These are phyloP conservation scores for Scortechinia acanthostroma DNA, from an alignment of 2,329 filamentous ascomycete species.

Conservation along the genomic window DNA sequence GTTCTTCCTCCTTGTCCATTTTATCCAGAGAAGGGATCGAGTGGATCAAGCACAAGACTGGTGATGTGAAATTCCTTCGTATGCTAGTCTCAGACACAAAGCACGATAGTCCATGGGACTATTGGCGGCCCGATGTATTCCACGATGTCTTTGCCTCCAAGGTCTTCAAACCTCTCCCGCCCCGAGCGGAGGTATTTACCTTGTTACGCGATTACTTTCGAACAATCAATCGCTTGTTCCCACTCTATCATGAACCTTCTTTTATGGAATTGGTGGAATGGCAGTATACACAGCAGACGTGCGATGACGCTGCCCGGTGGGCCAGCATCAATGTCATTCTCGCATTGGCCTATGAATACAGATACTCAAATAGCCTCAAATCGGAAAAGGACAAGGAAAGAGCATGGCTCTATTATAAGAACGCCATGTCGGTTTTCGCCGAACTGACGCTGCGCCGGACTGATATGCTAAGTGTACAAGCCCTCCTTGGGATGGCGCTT, in stretches of 20 bases:
- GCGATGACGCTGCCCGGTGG: conserved; percentile 72
- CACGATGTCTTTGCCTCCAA: conserved; percentile 63
- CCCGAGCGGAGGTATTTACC: conserved; percentile 60
- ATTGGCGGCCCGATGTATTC: conserved; percentile 74
- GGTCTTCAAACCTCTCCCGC: conserved; percentile 59
- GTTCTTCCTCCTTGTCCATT: conserved; percentile 43
- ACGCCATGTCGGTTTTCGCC: conserved; percentile 66
- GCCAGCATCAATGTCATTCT: conserved; percentile 69
- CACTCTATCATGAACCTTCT: conserved; percentile 68
- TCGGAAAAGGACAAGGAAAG: conserved; percentile 65
- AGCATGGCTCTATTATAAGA: conserved; percentile 69
- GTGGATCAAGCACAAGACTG: conserved; percentile 74
- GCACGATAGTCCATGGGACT: conserved; percentile 65
- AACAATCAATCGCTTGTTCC: conserved; percentile 73
- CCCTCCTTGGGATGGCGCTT: conserved; percentile 63
- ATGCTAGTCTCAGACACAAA: conserved; percentile 62
- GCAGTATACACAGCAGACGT: conserved; percentile 66
- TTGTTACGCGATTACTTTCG: conserved; percentile 68
- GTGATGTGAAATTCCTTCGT: conserved; percentile 66
- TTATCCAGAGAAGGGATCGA: conserved; percentile 73
- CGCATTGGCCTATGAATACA: conserved; percentile 62
- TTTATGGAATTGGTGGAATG: conserved; percentile 71
- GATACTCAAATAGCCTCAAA: conserved; percentile 66
- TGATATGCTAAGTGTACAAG: conserved; percentile 68
- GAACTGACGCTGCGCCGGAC: conserved; percentile 70